Conservation (phyloP, 2,329 filamentous ascomycete species). For the Aspergillus candidus region DNA sequence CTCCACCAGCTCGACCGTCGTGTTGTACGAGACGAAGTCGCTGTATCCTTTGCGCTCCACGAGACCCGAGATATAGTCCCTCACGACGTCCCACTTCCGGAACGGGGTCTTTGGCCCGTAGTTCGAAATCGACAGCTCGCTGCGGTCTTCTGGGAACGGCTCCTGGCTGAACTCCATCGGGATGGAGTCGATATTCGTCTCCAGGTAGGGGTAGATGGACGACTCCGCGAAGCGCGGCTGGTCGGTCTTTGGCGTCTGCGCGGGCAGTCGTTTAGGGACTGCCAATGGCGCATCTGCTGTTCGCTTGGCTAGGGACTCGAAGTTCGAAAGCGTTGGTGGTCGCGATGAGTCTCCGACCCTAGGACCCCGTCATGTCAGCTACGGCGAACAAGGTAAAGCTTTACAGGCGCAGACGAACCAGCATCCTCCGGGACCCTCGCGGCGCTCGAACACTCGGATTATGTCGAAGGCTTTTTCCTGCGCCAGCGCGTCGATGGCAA, state of each 20-base stretch:
- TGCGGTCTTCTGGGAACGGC: background rate
- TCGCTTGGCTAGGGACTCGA: no score
- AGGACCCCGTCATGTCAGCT: background rate
- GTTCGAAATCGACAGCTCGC: background rate
- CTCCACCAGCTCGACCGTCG: conserved; percentile 50
- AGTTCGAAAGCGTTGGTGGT: no score
- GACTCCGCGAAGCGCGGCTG: background rate
- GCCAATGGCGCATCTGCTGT: no score
- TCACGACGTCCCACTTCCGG: conserved; percentile 50
- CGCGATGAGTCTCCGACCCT: no score
- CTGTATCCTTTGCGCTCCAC: conserved; percentile 37
- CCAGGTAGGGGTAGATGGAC: background rate
- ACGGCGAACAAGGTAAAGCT: background rate
- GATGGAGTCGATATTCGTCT: background rate
- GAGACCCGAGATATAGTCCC: conserved; percentile 49
- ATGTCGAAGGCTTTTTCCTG: background rate
- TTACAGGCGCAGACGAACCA: background rate
- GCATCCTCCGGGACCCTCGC: background rate
- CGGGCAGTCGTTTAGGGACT: no score
- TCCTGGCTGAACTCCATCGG: background rate
- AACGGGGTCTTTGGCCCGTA: conserved; percentile 39
- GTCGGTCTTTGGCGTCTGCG: background rate
- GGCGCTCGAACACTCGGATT: background rate
- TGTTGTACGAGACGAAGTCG: conserved; percentile 36
- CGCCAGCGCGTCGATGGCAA: conserved; percentile 1